These are phyloP conservation scores for Rhodofomes roseus DNA, from an alignment of 1,284 basidiomycete species.

Conservation along the genomic window DNA sequence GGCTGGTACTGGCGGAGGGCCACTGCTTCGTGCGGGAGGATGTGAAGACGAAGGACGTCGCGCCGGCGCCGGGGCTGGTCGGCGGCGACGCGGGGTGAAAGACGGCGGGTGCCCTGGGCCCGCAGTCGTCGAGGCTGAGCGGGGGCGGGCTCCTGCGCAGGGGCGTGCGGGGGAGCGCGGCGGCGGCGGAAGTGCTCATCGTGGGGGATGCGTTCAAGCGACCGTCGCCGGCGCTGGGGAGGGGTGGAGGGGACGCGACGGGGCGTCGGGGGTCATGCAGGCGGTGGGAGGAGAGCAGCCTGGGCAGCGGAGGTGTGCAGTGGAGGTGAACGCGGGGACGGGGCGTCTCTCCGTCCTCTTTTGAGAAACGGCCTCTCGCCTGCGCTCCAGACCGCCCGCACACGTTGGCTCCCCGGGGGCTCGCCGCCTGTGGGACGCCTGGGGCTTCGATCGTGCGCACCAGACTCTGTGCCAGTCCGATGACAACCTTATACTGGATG, in stretches of 20 bases:
- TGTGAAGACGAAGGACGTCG: conserved; percentile 28
- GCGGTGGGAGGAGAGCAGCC: neutral
- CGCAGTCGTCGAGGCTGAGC: conserved; percentile 26
- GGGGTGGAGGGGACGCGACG: neutral
- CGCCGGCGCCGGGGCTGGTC: conserved; percentile 51
- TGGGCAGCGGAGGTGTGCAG: neutral
- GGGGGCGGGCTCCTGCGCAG: conserved; percentile 20
- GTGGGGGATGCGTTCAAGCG: neutral
- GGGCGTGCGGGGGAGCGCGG: conserved; percentile 3
- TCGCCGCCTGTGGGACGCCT: neutral
- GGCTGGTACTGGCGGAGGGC: conserved; percentile 10
- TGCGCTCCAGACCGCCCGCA: neutral
- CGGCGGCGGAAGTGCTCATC: neutral
- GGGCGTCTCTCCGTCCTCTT: neutral
- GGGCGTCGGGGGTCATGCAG: neutral
- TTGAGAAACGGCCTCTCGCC: neutral
- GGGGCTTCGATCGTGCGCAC: neutral
- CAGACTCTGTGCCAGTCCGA: neutral
- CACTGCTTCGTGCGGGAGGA: conserved; percentile 24
- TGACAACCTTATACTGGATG: too few relatives aligned
- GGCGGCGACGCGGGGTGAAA: conserved; percentile 38
- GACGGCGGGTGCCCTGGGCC: conserved; percentile 18
- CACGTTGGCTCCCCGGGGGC: neutral
- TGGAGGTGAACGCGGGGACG: neutral
- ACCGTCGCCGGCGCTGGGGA: neutral